phyloP scores from a whole-genome alignment of 1,284 basidiomycete genomes.

The Cerrena zonata region DNA sequence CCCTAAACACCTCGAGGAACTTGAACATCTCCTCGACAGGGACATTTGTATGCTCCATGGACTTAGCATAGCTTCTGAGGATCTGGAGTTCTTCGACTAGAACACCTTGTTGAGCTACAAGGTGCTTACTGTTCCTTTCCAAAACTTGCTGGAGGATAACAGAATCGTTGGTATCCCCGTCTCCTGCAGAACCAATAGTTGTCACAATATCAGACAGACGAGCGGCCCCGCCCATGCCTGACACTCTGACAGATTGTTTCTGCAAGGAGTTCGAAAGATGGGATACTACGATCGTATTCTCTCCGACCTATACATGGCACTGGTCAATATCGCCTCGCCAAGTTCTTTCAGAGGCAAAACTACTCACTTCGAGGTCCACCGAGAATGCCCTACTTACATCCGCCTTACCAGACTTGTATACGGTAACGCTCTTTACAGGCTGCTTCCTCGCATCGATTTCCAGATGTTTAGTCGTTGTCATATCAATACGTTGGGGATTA shows the following conservation, averaged over 20 bases:
- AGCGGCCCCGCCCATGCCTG: slow-evolving; percentile 36
- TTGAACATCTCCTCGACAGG: slow-evolving; percentile 30
- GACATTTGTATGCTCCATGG: slow-evolving; percentile 40
- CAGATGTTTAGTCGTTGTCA: not conserved
- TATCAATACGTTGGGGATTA: no score
- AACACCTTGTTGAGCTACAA: slow-evolving; percentile 35
- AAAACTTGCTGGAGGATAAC: slow-evolving; percentile 34
- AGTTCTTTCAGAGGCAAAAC: no score
- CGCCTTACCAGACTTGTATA: slow-evolving; percentile 33
- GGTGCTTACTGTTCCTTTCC: slow-evolving; percentile 25
- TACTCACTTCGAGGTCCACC: slow-evolving; percentile 28
- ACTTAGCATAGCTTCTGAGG: slow-evolving; percentile 38
- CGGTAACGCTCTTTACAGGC: slow-evolving; percentile 30
- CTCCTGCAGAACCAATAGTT: slow-evolving; percentile 12
- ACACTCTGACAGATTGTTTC: slow-evolving; percentile 43
- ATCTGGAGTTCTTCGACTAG: slow-evolving; percentile 36
- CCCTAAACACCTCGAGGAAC: slow-evolving; percentile 40
- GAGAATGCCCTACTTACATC: slow-evolving; percentile 30
- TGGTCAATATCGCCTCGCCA: no score
- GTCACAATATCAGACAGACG: slow-evolving; percentile 44
- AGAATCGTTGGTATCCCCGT: not conserved
- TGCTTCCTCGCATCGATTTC: slow-evolving; percentile 20
- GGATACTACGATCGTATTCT: slow-evolving; percentile 42
- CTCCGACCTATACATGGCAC: slow-evolving; percentile 38
- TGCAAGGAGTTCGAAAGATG: slow-evolving; percentile 44